Evolutionary conservation across 2,329 filamentous ascomycete genomes (phyloP), one percentile per base, ranked within the genome.

Genomic region (Elsinoe ampelina): DNA sequence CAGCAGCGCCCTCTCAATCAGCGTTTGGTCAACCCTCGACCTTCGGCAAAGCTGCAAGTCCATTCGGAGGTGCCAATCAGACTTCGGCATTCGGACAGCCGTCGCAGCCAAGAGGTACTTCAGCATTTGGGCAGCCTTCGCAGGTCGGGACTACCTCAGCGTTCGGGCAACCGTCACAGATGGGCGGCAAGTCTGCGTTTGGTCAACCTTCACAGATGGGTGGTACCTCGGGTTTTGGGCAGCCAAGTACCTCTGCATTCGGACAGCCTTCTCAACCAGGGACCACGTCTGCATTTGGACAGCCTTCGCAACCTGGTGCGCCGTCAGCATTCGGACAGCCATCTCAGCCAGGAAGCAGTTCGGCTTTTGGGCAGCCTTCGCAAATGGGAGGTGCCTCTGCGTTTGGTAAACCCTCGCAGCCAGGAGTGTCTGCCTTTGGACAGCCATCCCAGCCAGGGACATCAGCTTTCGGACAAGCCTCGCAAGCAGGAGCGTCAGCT

Each of bases 331-430:
- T 63, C 43, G 57, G 59, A 4, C 57, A 59, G 54, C 48, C 60
- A 45, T 57, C 58, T 10, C 55, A 47, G 19, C 26, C 39, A 34
- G 58, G 55, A 13, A 26, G 8, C 15, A 35, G 11, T 7, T 51
- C 57, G 42, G 48, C 54, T n/a, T 62, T 62, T 59, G 61, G 61
- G 7, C 47, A 59, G 35, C 55, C 58, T 12, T 61, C 58, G 13
- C 57, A 26, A 13, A 22, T 36, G 15, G 55, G 55, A 48, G 43
- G 54, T 36, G 5, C 57, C 8, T 55, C 57, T 34, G 39, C 50
- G 11, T 38, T 56, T 36, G 57, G 50, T 4, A 50, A 45, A 26
- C 34, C 54, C 15, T 42, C 39, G 5, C 39, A 42, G 15, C 39
- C 39, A 15, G 39, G 39, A 3, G 34, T 4, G 5, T 38, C 58